These are phyloP conservation scores for Leccinum laetum DNA, from an alignment of 1,284 basidiomycete species.

Conservation along the genomic window DNA sequence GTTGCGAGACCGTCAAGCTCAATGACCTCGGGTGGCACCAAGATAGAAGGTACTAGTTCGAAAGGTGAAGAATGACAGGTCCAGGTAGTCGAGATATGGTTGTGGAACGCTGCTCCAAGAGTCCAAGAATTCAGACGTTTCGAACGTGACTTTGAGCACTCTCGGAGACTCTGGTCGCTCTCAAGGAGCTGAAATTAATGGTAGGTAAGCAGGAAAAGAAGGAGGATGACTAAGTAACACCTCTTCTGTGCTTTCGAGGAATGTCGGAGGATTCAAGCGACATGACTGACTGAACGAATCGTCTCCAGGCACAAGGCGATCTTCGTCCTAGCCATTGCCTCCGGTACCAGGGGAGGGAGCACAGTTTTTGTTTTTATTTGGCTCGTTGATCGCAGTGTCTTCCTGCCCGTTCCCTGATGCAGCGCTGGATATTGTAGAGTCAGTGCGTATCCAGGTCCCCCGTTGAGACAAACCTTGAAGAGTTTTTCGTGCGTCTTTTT, in stretches of 20 bases:
- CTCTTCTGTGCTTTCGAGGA: no score
- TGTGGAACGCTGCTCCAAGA: slow-evolving; percentile 60
- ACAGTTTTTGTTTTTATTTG: background rate
- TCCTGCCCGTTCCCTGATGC: background rate
- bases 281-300: no score
- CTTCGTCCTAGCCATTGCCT: background rate
- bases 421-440: background rate
- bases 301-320: background rate
- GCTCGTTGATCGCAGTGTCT: background rate
- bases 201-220: background rate
- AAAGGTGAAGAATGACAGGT: slow-evolving; percentile 53
- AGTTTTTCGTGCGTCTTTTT: background rate
- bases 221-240: no score
- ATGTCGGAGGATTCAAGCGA: no score
- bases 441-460: background rate
- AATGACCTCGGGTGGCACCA: slow-evolving; percentile 87
- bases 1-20: slow-evolving; percentile 70
- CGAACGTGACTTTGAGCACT: slow-evolving; percentile 49
- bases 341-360: background rate
- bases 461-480: background rate
- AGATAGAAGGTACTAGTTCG: slow-evolving; percentile 65
- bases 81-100: slow-evolving; percentile 58
- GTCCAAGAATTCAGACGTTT: slow-evolving; percentile 56
- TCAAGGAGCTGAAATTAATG: slow-evolving; percentile 54
- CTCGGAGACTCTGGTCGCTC: slow-evolving; percentile 42